Base-by-base conservation (phyloP, 345 rosid genomes). In the Populus pruinosa region DNA sequence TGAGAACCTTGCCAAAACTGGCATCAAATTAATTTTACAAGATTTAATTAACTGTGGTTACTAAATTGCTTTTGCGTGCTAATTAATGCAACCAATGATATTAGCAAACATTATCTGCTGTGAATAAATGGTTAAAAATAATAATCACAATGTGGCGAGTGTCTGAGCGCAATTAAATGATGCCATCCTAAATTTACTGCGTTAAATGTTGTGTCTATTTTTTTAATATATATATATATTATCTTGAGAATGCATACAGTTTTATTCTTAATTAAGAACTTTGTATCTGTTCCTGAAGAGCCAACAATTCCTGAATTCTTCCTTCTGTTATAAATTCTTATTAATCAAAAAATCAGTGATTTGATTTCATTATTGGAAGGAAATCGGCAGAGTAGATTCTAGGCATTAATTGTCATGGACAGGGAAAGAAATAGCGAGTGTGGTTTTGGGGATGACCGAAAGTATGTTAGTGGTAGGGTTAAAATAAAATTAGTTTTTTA, bases 281-380 rank as follows among this genome's bases (percentile, higher is more conserved):
- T 21, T 55, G 8, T 21, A 21, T 0, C 8, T 18, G 23, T 20
- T 53, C 23, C 20, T 53, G 21, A 21, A 53, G 23, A 53, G 59
- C 59, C 59, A 53, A 0, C 59, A 7, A 20, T 18, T 2, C 23
- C n/a, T 20, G 8, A 6, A 7, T 6, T 53, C 23, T 6, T 7
- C 59, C 23, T 53, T 20, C 18, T 47, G 16, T 47, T 47, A 4
- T 47, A 47, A 1, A 3, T 14, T 4, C 23, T 9, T 18, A 53
- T 20, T 53, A 13, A 53, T 53, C 7, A 53, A 20, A 18, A 20
- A 53, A 20, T 20, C 23, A 20, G 14, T 18, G 35, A 4, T 27
- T 56, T 4, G 18, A 16, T 68, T 69, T 39, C 29, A 50, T 38
- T 36, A 59, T 9, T 69, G 79, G 73, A 77, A 77, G 17, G 67